Evolutionary conservation across 495 filamentous ascomycete species (phyloP).

Genomic region (Hyphodiscus hymeniophilus): DNA sequence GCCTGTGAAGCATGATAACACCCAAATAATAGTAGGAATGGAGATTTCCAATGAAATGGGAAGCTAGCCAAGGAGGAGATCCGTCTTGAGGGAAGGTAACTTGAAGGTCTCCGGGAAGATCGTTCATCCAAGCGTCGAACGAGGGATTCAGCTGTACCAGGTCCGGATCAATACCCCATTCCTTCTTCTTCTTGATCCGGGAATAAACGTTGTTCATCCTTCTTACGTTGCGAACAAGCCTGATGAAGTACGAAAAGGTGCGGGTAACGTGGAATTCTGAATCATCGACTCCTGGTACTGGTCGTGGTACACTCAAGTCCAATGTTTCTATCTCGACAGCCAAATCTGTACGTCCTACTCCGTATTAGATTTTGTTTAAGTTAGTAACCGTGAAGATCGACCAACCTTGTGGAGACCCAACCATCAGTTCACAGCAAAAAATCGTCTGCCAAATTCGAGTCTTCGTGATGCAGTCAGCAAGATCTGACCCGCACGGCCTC

Average conservation of each 20-base stretch:
- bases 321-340: conserved; percentile 68
- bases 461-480: conserved; percentile 72
- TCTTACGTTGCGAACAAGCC: conserved; percentile 69
- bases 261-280: conserved; percentile 70
- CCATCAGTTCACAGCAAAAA: conserved; percentile 83
- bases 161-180: conserved; percentile 83
- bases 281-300: conserved; percentile 59
- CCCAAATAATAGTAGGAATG: conserved; percentile 88
- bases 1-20: conserved; percentile 81
- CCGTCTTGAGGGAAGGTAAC: conserved; percentile 72
- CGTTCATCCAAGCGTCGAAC: conserved; percentile 65
- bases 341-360: conserved; percentile 71
- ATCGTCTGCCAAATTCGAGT: conserved; percentile 88
- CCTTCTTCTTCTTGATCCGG: conserved; percentile 68
- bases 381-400: conserved; percentile 33
- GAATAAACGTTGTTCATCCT: conserved; percentile 67
- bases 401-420: conserved; percentile 78
- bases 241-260: conserved; percentile 74
- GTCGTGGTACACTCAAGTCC: conserved; percentile 60
- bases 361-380: conserved; percentile 26
- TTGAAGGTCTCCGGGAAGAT: conserved; percentile 71
- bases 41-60: conserved; percentile 85
- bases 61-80: conserved; percentile 76
- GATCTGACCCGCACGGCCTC: conserved; percentile 55
- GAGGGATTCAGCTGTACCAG: conserved; percentile 70